phyloP scores from a whole-genome alignment of 371 early-diverging fungal genomes.

The Coemansia sp. region DNA sequence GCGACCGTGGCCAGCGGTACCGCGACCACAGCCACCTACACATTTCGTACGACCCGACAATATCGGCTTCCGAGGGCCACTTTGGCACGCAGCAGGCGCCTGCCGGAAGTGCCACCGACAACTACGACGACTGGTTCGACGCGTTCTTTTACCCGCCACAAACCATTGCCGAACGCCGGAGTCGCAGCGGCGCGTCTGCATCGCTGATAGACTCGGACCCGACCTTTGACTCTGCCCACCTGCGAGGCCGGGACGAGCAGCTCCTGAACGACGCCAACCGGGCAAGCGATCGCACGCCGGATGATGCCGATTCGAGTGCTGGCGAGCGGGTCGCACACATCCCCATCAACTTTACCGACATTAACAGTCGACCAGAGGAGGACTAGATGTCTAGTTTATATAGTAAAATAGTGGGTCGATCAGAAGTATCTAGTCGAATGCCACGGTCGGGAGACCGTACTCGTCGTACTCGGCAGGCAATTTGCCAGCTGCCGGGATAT shows the following conservation, averaged over 20 bases:
- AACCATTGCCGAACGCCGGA: slow-evolving; percentile 5
- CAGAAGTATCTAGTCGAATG: background rate
- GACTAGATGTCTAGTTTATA: background rate
- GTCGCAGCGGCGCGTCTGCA: slow-evolving; percentile 14
- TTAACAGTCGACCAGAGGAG: no score
- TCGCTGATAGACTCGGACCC: slow-evolving; percentile 39
- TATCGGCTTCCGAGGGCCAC: slow-evolving; percentile 16
- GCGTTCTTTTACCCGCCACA: slow-evolving; percentile 30
- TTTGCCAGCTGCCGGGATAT: slow-evolving; percentile 11
- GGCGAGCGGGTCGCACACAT: background rate
- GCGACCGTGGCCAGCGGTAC: slow-evolving; percentile 4
- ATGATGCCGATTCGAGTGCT: background rate
- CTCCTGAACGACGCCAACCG: background rate
- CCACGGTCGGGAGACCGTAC: slow-evolving; percentile 6
- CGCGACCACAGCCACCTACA: slow-evolving; percentile 42
- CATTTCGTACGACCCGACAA: slow-evolving; percentile 40
- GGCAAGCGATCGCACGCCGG: background rate
- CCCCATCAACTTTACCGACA: background rate
- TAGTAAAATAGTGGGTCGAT: background rate
- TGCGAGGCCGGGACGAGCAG: background rate
- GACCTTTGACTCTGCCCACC: slow-evolving; percentile 19
- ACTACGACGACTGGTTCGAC: slow-evolving; percentile 42
- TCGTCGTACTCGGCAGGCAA: slow-evolving; percentile 24
- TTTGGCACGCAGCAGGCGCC: slow-evolving; percentile 4
- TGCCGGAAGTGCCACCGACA: background rate